phyloP scores from a whole-genome alignment of 1,284 basidiomycete species.

The Melampsora larici-populina region DNA sequence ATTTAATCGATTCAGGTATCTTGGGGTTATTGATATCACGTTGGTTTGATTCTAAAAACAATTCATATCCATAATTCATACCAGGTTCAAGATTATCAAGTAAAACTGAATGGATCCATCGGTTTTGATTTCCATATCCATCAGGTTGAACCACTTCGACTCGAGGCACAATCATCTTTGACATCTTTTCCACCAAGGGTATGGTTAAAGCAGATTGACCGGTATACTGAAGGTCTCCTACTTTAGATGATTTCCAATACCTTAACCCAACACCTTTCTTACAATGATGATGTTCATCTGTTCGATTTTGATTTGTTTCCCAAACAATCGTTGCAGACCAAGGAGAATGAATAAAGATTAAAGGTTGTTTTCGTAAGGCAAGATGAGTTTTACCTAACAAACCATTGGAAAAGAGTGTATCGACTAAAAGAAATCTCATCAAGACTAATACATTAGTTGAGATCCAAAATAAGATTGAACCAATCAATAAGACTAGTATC shows the following conservation, averaged over 20 bases:
- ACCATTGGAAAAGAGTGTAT: conserved; percentile 31
- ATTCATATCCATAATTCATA: conserved; percentile 44
- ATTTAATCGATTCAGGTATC: conserved; percentile 9
- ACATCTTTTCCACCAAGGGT: background rate
- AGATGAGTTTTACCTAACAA: conserved; percentile 33
- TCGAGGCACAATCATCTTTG: conserved; percentile 2
- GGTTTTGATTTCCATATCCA: conserved; percentile 19
- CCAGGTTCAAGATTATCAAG: conserved; percentile 37
- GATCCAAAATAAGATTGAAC: conserved; percentile 24
- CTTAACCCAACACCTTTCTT: conserved; percentile 29
- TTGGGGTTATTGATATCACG: background rate
- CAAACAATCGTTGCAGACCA: conserved; percentile 46
- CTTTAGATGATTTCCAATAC: conserved; percentile 32
- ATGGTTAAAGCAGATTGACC: conserved; percentile 18
- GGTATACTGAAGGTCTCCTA: background rate
- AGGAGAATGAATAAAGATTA: conserved; percentile 47
- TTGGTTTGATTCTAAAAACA: conserved; percentile 23
- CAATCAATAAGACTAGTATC: conserved; percentile 18
- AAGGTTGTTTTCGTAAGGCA: conserved; percentile 47
- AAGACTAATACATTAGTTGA: conserved; percentile 38
- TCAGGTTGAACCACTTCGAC: conserved; percentile 26
- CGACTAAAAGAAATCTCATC: conserved; percentile 27
- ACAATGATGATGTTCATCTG: conserved; percentile 7
- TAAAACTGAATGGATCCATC: conserved; percentile 45
- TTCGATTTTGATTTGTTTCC: conserved; percentile 46